These are phyloP conservation scores for Coniferiporia sulphurascens DNA, from an alignment of 1,284 basidiomycete species.

Conservation along the genomic window DNA sequence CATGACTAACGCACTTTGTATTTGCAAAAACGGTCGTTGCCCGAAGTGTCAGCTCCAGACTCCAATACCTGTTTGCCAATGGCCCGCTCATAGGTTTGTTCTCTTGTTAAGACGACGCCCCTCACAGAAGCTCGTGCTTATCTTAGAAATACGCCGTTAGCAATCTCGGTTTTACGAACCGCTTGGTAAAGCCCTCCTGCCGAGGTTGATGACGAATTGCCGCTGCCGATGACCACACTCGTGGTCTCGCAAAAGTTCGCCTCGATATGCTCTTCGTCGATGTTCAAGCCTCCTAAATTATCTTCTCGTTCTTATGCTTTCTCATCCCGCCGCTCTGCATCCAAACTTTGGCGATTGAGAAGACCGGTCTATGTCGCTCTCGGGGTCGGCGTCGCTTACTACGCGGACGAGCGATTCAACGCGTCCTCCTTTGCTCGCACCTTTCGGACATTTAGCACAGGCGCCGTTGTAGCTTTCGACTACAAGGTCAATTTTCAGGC, in stretches of 20 bases:
- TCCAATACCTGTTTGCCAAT: too few species aligned
- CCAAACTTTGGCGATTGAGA: neutral
- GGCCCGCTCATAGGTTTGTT: too few species aligned
- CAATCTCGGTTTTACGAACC: neutral
- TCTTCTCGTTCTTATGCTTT: neutral
- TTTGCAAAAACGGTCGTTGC: too few species aligned
- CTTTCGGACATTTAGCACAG: slow-evolving; percentile 10
- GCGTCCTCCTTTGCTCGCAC: slow-evolving; percentile 13
- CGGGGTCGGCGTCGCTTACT: slow-evolving; percentile 3
- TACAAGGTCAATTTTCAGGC: slow-evolving; percentile 78
- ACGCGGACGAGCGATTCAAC: slow-evolving; percentile 8
- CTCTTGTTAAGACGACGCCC: too few species aligned
- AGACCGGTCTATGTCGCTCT: slow-evolving; percentile 2
- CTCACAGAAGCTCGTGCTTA: too few species aligned
- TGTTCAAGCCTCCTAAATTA: neutral
- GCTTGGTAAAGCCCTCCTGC: neutral
- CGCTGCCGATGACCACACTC: neutral
- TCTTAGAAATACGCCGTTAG: too few species aligned
- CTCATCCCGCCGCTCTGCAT: neutral
- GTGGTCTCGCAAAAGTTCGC: neutral
- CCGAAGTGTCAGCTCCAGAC: too few species aligned
- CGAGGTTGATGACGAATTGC: neutral
- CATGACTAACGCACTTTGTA: too few species aligned
- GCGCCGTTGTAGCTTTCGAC: slow-evolving; percentile 58
- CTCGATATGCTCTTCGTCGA: neutral